These are phyloP conservation scores for Hypomyces rosellus DNA, from an alignment of 2,329 filamentous ascomycete species.

Conservation along the genomic window DNA sequence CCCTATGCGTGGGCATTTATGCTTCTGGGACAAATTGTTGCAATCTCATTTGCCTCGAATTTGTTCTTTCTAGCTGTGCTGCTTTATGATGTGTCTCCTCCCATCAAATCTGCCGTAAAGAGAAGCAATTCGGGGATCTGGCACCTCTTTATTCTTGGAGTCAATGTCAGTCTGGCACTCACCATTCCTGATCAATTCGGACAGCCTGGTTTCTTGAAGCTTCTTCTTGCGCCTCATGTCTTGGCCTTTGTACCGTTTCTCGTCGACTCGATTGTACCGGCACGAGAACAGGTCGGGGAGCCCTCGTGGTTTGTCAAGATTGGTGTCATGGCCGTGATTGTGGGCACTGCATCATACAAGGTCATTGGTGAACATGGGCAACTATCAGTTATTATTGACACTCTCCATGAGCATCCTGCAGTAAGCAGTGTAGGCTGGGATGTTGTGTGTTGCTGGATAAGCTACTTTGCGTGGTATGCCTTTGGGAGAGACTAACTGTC, in stretches of 20 bases:
- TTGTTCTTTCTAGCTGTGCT: slow-evolving; percentile 20
- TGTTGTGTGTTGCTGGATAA: slow-evolving; percentile 22
- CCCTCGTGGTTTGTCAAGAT: slow-evolving; percentile 9
- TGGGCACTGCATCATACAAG: slow-evolving; percentile 4
- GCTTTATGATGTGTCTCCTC: slow-evolving; percentile 2
- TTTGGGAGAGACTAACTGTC: no score
- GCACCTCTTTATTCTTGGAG: slow-evolving; percentile 11
- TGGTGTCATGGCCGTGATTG: slow-evolving; percentile 7
- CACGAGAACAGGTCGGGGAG: not conserved
- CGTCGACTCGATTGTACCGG: no score
- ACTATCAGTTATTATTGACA: slow-evolving; percentile 3
- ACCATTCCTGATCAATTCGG: slow-evolving; percentile 11
- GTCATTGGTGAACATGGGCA: slow-evolving; percentile 3
- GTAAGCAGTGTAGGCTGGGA: slow-evolving; percentile 23
- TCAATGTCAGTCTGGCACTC: slow-evolving; percentile 13
- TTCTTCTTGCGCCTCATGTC: slow-evolving; percentile 19
- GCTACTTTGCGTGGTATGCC: slow-evolving; percentile 14
- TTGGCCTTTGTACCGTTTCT: slow-evolving; percentile 20
- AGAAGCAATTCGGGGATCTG: not conserved
- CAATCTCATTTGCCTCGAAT: slow-evolving; percentile 22
- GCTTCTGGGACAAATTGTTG: slow-evolving; percentile 21
- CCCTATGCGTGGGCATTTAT: slow-evolving; percentile 20
- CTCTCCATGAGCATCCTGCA: slow-evolving; percentile 20
- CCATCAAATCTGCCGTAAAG: not conserved
- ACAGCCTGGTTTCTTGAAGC: slow-evolving; percentile 13